A percentile compares a stretch with the other conserved stretches of the same genome.
These are phyloP conservation scores for Curvularia sp. DNA, from an alignment of 2,329 filamentous ascomycete species.

Conservation along the genomic window DNA sequence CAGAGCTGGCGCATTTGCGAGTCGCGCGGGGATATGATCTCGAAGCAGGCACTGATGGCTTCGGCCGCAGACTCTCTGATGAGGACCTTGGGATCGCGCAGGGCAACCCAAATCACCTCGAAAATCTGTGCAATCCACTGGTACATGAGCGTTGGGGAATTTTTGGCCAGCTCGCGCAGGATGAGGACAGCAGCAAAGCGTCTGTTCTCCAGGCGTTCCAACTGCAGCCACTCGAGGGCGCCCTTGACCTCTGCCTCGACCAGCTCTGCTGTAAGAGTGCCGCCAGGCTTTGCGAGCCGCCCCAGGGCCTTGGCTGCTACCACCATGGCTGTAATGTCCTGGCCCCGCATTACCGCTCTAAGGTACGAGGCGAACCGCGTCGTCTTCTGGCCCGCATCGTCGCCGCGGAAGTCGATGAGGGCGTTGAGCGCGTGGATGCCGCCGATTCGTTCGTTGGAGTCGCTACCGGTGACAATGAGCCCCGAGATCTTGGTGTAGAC, in stretches of 20 bases:
- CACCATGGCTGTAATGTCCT: slow-evolving; percentile 89
- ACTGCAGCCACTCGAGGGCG: slow-evolving; percentile 94
- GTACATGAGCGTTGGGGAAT: slow-evolving; percentile 94
- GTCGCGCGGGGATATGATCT: slow-evolving; percentile 93
- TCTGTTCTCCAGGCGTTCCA: slow-evolving; percentile 90
- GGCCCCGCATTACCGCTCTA: slow-evolving; percentile 84
- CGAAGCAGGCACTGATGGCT: slow-evolving; percentile 92
- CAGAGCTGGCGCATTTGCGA: slow-evolving; percentile 83
- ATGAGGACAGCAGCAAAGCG: slow-evolving; percentile 93
- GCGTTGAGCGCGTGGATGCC: slow-evolving; percentile 91
- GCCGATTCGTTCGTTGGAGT: slow-evolving; percentile 86
- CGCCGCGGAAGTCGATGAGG: slow-evolving; percentile 94
- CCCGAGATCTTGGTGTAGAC: slow-evolving; percentile 71
- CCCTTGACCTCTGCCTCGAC: slow-evolving; percentile 98
- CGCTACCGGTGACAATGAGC: slow-evolving; percentile 83
- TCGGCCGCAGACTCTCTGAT: slow-evolving; percentile 93
- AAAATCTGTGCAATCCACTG: slow-evolving; percentile 94
- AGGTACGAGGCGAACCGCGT: slow-evolving; percentile 93
- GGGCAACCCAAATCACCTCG: slow-evolving; percentile 93
- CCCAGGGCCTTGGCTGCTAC: slow-evolving; percentile 88
- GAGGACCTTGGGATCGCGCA: slow-evolving; percentile 86
- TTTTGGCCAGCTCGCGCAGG: slow-evolving; percentile 86
- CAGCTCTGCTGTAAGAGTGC: slow-evolving; percentile 90
- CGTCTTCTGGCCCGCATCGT: slow-evolving; percentile 91
- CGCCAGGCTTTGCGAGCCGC: slow-evolving; percentile 88